Evolutionary conservation across 2,329 filamentous ascomycete species (phyloP), one percentile per base, ranked within the genome.

Genomic region (Ceratocystis alfenasii): DNA sequence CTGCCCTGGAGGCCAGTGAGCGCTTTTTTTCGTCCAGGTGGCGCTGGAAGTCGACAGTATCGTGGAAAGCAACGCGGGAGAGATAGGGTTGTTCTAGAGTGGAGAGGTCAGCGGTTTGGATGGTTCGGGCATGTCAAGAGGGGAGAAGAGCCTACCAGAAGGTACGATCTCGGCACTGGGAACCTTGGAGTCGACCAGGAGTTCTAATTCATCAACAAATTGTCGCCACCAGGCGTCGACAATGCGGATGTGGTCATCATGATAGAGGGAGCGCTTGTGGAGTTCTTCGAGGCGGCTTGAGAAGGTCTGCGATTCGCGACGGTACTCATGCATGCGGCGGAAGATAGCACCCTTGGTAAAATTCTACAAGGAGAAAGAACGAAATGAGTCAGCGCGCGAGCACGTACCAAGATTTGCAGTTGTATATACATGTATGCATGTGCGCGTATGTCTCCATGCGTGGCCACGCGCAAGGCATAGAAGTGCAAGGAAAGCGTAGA

Each of bases 241-340:
- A 69, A 91, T 83, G 72, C 93, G 86, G 63, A 99, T 79, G 74
- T 97, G 94, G 71, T 97, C 91, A 76, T 97, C 90, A 76, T 97
- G 90, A 76, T 94, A 86, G 69, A 83, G 81, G 36, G 88, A 84
- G 72, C 85, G 83, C 74, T 90, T 91, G 70, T 89, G 84, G 69
- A 95, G 79, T 70, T 95, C 89, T 73, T 87, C 87, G 68, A 96
- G 79, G 73, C 89, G 88, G 67, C 84, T 80, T 78, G 97, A 92
- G 69, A 95, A 79, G 50, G 88, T 88, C 67, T 83, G 81, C 74
- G 91, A 92, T 74, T 95, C 90, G 71, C 94, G 87, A 77, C 95
- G 96, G 77, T 95, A 96, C 77, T 97, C 94, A 74, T 91, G 89
- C 91, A 99, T 96, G 78, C 96, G 93, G 67, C 95, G 90, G 72